phyloP scores from a whole-genome alignment of 164 flowering plant genomes.

The Brasenia schreberi region DNA sequence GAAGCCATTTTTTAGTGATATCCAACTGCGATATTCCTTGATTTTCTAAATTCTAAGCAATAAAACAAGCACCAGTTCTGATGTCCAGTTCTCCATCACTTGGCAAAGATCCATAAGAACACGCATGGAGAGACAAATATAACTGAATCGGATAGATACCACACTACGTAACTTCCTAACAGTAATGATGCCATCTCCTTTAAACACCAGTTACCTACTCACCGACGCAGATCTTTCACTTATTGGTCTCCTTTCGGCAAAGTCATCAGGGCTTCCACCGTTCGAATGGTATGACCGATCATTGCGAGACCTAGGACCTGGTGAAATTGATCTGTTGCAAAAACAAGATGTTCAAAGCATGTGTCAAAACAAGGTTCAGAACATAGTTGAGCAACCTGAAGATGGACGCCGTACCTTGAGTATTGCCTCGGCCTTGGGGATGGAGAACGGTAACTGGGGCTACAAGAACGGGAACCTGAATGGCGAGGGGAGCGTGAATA shows the following conservation, averaged over 20 bases:
- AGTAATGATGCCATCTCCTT: not conserved
- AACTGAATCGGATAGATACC: not conserved
- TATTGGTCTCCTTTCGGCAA: not conserved
- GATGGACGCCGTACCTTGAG: conserved; percentile 27
- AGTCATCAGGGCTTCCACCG: conserved; percentile 21
- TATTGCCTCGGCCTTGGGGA: conserved; percentile 37
- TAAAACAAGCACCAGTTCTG: too few species aligned
- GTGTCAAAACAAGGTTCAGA: not conserved
- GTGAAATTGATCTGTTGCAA: conserved; percentile 41
- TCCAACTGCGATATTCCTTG: too few species aligned
- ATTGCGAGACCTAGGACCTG: conserved; percentile 26
- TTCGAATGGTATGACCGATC: conserved; percentile 33
- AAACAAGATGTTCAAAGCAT: not conserved
- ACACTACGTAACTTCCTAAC: not conserved
- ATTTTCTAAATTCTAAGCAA: too few species aligned
- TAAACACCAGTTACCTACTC: conserved; percentile 1
- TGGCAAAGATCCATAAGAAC: not conserved
- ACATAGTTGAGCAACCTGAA: not conserved
- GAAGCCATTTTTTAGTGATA: not conserved
- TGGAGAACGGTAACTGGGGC: conserved; percentile 46
- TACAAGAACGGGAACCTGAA: conserved; percentile 30
- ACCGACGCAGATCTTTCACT: conserved; percentile 8
- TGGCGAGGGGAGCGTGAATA: conserved; percentile 28
- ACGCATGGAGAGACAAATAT: not conserved
- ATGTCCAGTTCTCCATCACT: too few species aligned